phyloP scores from a whole-genome alignment of 805 yeast species.

The Scheffersomyces lignosus region DNA sequence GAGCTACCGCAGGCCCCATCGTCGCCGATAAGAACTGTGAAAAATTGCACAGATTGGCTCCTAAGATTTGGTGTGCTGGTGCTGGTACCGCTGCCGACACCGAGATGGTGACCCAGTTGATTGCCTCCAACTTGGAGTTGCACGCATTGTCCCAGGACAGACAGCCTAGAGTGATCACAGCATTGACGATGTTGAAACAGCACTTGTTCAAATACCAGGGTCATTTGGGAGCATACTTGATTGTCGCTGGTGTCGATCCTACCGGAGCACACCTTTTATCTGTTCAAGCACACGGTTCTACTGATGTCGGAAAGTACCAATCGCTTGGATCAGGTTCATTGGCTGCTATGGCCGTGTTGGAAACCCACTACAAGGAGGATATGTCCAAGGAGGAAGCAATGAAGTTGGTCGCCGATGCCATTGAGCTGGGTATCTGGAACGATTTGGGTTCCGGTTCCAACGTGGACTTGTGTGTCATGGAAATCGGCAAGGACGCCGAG shows the following conservation, averaged over 20 bases:
- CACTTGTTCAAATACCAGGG: conserved; percentile 97
- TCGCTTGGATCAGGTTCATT: conserved; percentile 95
- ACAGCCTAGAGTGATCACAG: conserved; percentile 90
- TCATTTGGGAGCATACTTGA: conserved; percentile 93
- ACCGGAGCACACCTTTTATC: conserved; percentile 93
- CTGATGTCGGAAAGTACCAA: conserved; percentile 92
- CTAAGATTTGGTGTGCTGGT: conserved; percentile 98
- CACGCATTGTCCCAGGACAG: conserved; percentile 83
- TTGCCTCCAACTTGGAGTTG: conserved; percentile 85
- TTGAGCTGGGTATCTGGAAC: conserved; percentile 98
- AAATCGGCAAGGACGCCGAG: conserved; percentile 83
- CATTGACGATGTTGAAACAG: conserved; percentile 89
- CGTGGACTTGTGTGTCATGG: conserved; percentile 97
- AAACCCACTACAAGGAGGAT: conserved; percentile 79
- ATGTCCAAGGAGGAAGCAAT: conserved; percentile 88
- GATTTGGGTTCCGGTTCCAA: conserved; percentile 98
- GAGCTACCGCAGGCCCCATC: conserved; percentile 95
- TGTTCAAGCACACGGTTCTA: conserved; percentile 96
- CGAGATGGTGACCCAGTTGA: conserved; percentile 94
- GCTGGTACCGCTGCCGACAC: conserved; percentile 99
- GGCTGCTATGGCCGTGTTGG: conserved; percentile 98
- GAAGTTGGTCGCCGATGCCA: conserved; percentile 86
- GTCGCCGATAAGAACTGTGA: conserved; percentile 99
- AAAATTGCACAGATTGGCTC: conserved; percentile 85
- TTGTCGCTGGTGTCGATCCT: conserved; percentile 97